These are phyloP conservation scores for Dryas octopetala DNA, from an alignment of 306 rosid genomes.

Conservation along the genomic window DNA sequence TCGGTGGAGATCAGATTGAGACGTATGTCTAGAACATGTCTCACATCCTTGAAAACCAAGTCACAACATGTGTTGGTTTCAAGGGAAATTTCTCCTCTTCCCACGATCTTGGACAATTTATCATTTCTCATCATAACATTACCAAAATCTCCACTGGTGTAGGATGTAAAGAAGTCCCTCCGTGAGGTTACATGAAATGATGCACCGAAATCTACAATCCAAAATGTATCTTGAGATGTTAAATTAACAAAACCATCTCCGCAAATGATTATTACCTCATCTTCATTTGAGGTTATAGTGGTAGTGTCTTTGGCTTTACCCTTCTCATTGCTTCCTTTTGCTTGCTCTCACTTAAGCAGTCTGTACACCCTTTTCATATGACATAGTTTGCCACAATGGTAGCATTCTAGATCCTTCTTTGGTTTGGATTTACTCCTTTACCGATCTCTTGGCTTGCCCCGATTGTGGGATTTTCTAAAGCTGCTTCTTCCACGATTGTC, in stretches of 20 bases:
- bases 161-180: slow-evolving; percentile 10
- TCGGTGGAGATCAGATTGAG: background rate
- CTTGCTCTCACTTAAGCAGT: background rate
- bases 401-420: background rate
- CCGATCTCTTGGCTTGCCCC: background rate
- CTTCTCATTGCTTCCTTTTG: background rate
- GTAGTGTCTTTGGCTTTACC: background rate
- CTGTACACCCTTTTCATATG: background rate
- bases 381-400: background rate
- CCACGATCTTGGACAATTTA: background rate
- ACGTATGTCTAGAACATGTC: slow-evolving; percentile 7
- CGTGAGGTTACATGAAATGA: background rate
- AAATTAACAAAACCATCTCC: slow-evolving; percentile 27
- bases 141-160: background rate
- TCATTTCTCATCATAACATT: slow-evolving; percentile 13
- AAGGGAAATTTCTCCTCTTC: slow-evolving; percentile 8
- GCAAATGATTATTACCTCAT: slow-evolving; percentile 6
- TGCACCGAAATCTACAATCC: background rate
- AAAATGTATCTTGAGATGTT: slow-evolving; percentile 15
- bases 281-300: too few species aligned
- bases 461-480: background rate
- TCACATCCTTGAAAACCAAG: slow-evolving; percentile 17
- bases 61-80: background rate
- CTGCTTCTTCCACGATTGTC: background rate
- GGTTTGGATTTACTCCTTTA: background rate